Evolutionary conservation across 2,329 filamentous ascomycete genomes (phyloP).

Genomic region (Claviceps spartinae): DNA sequence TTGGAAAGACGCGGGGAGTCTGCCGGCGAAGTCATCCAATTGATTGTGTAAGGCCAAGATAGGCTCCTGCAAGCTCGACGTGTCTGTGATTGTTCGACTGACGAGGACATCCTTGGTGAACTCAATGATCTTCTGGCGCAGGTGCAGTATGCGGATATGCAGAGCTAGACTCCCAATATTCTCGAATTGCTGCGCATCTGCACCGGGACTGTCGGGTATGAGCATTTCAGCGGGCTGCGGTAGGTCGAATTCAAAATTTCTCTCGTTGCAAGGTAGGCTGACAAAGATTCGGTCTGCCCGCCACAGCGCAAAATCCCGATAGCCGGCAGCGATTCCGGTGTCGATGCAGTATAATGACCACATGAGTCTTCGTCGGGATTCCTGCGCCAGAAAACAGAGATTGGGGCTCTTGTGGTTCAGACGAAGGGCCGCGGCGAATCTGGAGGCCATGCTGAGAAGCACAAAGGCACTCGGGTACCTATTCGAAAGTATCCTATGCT

Average conservation of each 20-base stretch:
- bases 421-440: slow-evolving; percentile 28
- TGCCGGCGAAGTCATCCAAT: slow-evolving; percentile 37
- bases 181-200: slow-evolving; percentile 28
- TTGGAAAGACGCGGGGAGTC: slow-evolving; percentile 40
- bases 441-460: slow-evolving; percentile 28
- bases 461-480: slow-evolving; percentile 31
- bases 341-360: slow-evolving; percentile 32
- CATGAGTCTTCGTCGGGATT: slow-evolving; percentile 29
- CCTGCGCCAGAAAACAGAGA: slow-evolving; percentile 26
- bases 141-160: slow-evolving; percentile 41
- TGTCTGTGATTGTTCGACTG: slow-evolving; percentile 26
- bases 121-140: slow-evolving; percentile 40
- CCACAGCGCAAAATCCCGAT: slow-evolving; percentile 32
- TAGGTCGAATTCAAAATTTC: slow-evolving; percentile 41
- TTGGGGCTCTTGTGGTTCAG: slow-evolving; percentile 29
- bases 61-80: slow-evolving; percentile 25
- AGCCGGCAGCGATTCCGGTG: slow-evolving; percentile 27
- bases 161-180: slow-evolving; percentile 42
- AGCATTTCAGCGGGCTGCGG: slow-evolving; percentile 40
- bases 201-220: slow-evolving; percentile 29
- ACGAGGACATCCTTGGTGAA: slow-evolving; percentile 32
- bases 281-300: slow-evolving; percentile 27
- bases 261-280: slow-evolving; percentile 28
- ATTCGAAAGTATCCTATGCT: slow-evolving; percentile 30
- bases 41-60: slow-evolving; percentile 34